Conservation (phyloP, 1,139 yeast species). For the Candida labiduridarum region DNA sequence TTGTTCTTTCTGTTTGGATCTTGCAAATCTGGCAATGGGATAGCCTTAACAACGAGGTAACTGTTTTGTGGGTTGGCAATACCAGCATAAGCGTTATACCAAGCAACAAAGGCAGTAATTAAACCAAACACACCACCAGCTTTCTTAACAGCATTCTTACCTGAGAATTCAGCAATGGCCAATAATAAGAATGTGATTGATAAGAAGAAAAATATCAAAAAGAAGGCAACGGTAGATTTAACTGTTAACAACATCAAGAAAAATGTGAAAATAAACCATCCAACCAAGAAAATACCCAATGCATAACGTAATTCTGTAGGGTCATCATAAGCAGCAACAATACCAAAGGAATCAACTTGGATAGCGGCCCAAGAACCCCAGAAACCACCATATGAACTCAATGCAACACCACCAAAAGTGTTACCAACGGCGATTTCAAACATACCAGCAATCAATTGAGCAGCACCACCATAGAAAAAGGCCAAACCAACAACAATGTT, state of each 20-base stretch:
- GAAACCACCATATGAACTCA: slow-evolving; percentile 83
- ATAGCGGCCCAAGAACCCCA: slow-evolving; percentile 87
- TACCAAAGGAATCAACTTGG: slow-evolving; percentile 72
- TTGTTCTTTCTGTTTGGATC: slow-evolving; percentile 15
- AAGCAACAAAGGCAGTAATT: slow-evolving; percentile 77
- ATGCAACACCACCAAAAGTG: slow-evolving; percentile 89
- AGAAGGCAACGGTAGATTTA: slow-evolving; percentile 80
- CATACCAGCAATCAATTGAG: slow-evolving; percentile 75
- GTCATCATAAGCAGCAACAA: slow-evolving; percentile 55
- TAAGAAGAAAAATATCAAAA: slow-evolving; percentile 64
- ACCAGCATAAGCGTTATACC: slow-evolving; percentile 95
- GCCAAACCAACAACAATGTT: slow-evolving; percentile 64
- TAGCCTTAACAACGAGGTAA: slow-evolving; percentile 59
- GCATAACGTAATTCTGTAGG: slow-evolving; percentile 43
- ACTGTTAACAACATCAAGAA: slow-evolving; percentile 67
- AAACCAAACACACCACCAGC: slow-evolving; percentile 86
- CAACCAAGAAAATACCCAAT: slow-evolving; percentile 72
- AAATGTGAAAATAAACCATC: slow-evolving; percentile 80
- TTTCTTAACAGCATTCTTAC: slow-evolving; percentile 36
- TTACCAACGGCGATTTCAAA: slow-evolving; percentile 78
- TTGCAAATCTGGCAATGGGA: slow-evolving; percentile 47
- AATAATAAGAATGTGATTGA: slow-evolving; percentile 68
- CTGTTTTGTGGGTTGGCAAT: slow-evolving; percentile 72
- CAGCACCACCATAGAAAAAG: slow-evolving; percentile 82
- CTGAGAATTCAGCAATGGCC: slow-evolving; percentile 55